These are phyloP conservation scores for Austroboletus niveus DNA, from an alignment of 1,284 basidiomycete species.

Conservation along the genomic window DNA sequence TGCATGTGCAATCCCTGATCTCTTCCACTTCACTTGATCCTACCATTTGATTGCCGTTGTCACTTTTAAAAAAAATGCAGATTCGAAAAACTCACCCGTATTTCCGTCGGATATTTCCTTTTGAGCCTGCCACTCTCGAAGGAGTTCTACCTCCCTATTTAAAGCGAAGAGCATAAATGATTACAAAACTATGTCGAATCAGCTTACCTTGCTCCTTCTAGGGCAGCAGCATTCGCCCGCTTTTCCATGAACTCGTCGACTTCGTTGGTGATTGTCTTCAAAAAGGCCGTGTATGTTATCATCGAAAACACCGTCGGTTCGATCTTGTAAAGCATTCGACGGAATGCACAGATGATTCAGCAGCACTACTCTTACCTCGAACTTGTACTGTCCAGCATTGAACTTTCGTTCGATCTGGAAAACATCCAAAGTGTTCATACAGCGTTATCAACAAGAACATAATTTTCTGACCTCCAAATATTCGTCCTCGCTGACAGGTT, in stretches of 20 bases:
- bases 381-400: constrained; percentile 58
- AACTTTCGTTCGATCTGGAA: constrained; percentile 53
- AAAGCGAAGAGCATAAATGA: background rate
- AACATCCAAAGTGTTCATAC: background rate
- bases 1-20: constrained; percentile 20
- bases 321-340: constrained; percentile 35
- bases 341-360: background rate
- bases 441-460: background rate
- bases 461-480: constrained; percentile 39
- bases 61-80: background rate
- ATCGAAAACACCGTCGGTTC: constrained; percentile 53
- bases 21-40: constrained; percentile 12
- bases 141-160: constrained; percentile 20
- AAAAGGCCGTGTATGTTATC: constrained; percentile 47
- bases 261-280: constrained; percentile 35
- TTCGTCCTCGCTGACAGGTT: constrained; percentile 43
- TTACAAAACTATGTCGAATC: background rate
- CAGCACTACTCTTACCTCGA: constrained; percentile 39
- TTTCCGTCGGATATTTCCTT: constrained; percentile 9
- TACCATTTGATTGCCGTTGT: background rate
- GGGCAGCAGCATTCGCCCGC: constrained; percentile 36
- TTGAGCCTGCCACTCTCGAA: constrained; percentile 24
- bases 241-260: constrained; percentile 38
- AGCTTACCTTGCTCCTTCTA: constrained; percentile 42
- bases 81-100: constrained; percentile 6